Evolutionary conservation across 352 stramenopile species (phyloP).

Genomic region (Globisporangium paddicum): DNA sequence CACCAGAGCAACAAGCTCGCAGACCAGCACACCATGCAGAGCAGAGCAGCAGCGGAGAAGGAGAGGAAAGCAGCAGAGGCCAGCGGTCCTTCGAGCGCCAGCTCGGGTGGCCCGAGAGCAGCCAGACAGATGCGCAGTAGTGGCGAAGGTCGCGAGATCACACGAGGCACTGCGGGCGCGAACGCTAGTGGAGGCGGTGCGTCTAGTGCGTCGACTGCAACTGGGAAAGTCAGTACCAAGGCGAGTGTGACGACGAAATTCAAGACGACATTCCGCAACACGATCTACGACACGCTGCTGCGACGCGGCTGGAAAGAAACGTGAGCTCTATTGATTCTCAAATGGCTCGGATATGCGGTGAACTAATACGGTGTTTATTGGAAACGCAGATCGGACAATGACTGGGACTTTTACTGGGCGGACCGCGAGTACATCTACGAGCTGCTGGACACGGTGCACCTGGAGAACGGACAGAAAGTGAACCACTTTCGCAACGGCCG

Average conservation of each 20-base stretch:
- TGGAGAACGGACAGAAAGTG: slow-evolving; percentile 80
- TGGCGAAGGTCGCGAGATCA: slow-evolving; percentile 19
- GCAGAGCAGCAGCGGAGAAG: not conserved
- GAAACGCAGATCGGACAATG: slow-evolving; percentile 50
- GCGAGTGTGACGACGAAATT: slow-evolving; percentile 55
- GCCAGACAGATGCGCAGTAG: slow-evolving; percentile 35
- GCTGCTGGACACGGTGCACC: slow-evolving; percentile 84
- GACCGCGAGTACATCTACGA: slow-evolving; percentile 91
- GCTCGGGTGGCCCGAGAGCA: slow-evolving; percentile 10
- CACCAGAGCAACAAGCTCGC: not conserved
- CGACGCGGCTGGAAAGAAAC: slow-evolving; percentile 89
- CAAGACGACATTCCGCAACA: slow-evolving; percentile 91
- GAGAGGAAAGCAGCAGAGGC: slow-evolving; percentile 5
- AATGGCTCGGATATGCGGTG: no score
- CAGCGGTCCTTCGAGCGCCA: slow-evolving; percentile 10
- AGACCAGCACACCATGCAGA: not conserved
- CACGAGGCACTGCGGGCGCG: slow-evolving; percentile 11
- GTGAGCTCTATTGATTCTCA: slow-evolving; percentile 2
- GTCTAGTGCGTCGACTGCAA: not conserved
- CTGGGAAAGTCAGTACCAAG: slow-evolving; percentile 1
- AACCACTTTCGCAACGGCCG: slow-evolving; percentile 90
- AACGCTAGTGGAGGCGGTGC: slow-evolving; percentile 12
- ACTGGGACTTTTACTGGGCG: slow-evolving; percentile 90
- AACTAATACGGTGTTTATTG: no score
- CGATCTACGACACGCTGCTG: slow-evolving; percentile 90